phyloP scores from a whole-genome alignment of 2,329 filamentous ascomycete genomes.

The Colletotrichum sp. region DNA sequence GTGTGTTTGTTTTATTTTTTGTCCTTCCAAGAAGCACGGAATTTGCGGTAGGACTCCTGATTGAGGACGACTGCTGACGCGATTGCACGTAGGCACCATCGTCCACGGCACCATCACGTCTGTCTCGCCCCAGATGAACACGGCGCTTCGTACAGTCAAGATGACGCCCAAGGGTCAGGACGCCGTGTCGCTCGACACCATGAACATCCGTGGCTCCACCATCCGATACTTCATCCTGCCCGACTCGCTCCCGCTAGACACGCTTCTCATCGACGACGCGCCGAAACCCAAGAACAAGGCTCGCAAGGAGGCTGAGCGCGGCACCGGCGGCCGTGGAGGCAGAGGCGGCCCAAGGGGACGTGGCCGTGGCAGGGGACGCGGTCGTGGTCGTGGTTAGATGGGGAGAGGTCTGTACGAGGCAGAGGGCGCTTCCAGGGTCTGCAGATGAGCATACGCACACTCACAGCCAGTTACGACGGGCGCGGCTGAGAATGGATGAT shows the following conservation, averaged over 20 bases:
- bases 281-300: slow-evolving; percentile 99
- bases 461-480: background rate
- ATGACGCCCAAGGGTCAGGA: slow-evolving; percentile 93
- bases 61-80: background rate
- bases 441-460: background rate
- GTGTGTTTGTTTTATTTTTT: slow-evolving; percentile 11
- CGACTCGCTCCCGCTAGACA: slow-evolving; percentile 93
- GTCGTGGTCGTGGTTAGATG: slow-evolving; percentile 40
- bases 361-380: slow-evolving; percentile 54
- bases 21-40: background rate
- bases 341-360: slow-evolving; percentile 57
- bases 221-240: slow-evolving; percentile 97
- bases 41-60: background rate
- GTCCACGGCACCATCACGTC: slow-evolving; percentile 96
- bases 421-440: background rate
- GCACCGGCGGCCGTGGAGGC: slow-evolving; percentile 57
- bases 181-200: slow-evolving; percentile 86
- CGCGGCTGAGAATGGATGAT: background rate
- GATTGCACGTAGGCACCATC: slow-evolving; percentile 74
- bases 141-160: slow-evolving; percentile 91
- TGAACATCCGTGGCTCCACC: slow-evolving; percentile 95
- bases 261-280: slow-evolving; percentile 92
- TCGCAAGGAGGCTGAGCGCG: slow-evolving; percentile 81
- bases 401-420: background rate
- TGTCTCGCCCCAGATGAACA: slow-evolving; percentile 99